Base-by-base conservation (phyloP, 1,284 basidiomycete genomes). In the Fomitopsis betulina region DNA sequence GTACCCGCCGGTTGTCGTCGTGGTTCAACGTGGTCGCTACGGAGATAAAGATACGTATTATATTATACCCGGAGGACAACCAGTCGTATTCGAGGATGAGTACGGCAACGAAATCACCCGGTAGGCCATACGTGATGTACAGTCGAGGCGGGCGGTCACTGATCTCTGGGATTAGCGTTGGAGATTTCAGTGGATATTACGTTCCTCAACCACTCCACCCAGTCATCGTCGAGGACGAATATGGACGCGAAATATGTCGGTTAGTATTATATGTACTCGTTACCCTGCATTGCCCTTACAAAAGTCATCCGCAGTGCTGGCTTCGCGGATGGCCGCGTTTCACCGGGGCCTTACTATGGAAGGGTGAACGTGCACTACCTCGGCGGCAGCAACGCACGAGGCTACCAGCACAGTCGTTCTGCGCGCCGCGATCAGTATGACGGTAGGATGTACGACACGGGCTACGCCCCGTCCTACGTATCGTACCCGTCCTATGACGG, bases 61-160 rank as follows among this genome's bases (percentile, higher is more conserved):
- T 64, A 80, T 87, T 63, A 77, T 87, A 51, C 86, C 87, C 33
- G 77, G 77, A 15, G 87, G 86, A 25, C 76, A 84, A 62, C 80
- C 83, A 58, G 83, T 89, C 15, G 79, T 90, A 50, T 87, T 90
- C 65, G 77, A 84, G 67, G 87, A 90, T 65, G 81, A 84, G 62
- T 68, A 78, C 42, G 88, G 88, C 25, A 81, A 81, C 57, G 84
- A 87, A 62, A 79, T 89, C 27, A 81, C 81, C 8, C 81, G 87
- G 88, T 84, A 71, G 57, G 65, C 60, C 30, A 47, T 13, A 6
- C 40, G 10, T 39, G 51, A 37, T 40, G 23, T 19, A 39, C 53
- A 53, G n/a, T 12, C 9, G 21, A 37, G 35, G 13, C 40, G 50
- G 32, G 21, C 13, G 19, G 39, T 39, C 15, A 17, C 35, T 54